phyloP scores from a whole-genome alignment of 352 stramenopile genomes.

The Elongisporangium prolatum region DNA sequence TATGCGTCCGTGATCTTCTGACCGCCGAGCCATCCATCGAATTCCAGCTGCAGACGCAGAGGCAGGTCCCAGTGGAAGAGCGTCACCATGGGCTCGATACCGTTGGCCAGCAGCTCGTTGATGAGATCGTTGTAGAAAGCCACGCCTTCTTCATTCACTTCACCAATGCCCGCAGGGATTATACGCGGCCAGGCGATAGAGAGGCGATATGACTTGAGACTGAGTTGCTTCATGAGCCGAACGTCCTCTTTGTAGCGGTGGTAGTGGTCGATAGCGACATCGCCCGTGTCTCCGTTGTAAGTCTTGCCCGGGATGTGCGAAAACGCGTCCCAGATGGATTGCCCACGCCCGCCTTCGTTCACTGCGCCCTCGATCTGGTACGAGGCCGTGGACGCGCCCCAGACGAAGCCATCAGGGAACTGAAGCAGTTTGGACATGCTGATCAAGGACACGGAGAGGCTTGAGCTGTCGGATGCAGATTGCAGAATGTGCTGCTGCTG shows the following conservation, averaged over 20 bases:
- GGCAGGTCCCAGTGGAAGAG: conserved; percentile 97
- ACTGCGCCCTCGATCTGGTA: conserved; percentile 91
- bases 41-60: conserved; percentile 74
- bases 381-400: conserved; percentile 73
- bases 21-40: conserved; percentile 57
- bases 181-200: conserved; percentile 89
- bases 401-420: conserved; percentile 58
- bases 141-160: conserved; percentile 74
- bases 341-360: conserved; percentile 61
- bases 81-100: conserved; percentile 89
- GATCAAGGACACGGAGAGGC: neutral
- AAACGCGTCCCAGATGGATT: conserved; percentile 88
- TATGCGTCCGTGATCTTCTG: conserved; percentile 58
- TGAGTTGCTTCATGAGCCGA: conserved; percentile 78
- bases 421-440: conserved; percentile 14
- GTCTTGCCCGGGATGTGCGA: conserved; percentile 41
- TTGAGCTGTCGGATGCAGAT: neutral
- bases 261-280: conserved; percentile 87
- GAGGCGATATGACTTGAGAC: conserved; percentile 85
- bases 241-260: conserved; percentile 83
- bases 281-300: conserved; percentile 58
- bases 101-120: conserved; percentile 71
- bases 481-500: neutral
- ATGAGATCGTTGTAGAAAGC: conserved; percentile 91
- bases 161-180: conserved; percentile 59